Evolutionary conservation across 805 yeast genomes (phyloP).

Genomic region (Jamesozyma hellenica): DNA sequence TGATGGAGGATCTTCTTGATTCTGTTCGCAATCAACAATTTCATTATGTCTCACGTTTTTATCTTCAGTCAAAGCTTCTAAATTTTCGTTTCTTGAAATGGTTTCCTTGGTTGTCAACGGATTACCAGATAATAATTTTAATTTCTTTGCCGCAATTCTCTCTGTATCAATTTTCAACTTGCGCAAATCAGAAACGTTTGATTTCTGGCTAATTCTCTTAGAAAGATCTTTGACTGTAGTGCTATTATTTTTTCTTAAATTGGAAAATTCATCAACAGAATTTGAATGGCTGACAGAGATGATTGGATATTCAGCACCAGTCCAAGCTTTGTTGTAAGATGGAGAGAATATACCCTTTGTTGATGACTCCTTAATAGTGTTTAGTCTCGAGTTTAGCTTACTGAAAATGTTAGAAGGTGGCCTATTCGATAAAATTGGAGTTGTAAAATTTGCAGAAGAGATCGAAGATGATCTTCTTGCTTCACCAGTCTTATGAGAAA

Average conservation of each 20-base stretch:
- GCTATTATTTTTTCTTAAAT: background rate
- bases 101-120: conserved; percentile 13
- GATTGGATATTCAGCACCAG: background rate
- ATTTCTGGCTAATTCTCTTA: conserved; percentile 5
- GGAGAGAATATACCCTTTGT: conserved; percentile 33
- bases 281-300: background rate
- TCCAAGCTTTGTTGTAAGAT: conserved; percentile 10
- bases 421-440: conserved; percentile 4
- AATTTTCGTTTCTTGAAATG: conserved; percentile 5
- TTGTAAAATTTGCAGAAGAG: conserved; percentile 14
- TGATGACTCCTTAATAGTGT: conserved; percentile 20
- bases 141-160: conserved; percentile 36
- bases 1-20: background rate
- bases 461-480: conserved; percentile 15
- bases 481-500: background rate
- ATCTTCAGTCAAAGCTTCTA: background rate
- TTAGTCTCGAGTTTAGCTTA: conserved; percentile 30
- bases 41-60: background rate
- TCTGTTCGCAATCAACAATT: background rate
- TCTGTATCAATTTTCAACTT: conserved; percentile 34
- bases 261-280: background rate
- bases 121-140: conserved; percentile 29
- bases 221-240: conserved; percentile 6
- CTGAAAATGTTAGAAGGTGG: conserved; percentile 27
- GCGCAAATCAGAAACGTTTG: conserved; percentile 24